Evolutionary conservation across 2,329 filamentous ascomycete genomes (phyloP).

Genomic region (Lachnellula occidentalis): DNA sequence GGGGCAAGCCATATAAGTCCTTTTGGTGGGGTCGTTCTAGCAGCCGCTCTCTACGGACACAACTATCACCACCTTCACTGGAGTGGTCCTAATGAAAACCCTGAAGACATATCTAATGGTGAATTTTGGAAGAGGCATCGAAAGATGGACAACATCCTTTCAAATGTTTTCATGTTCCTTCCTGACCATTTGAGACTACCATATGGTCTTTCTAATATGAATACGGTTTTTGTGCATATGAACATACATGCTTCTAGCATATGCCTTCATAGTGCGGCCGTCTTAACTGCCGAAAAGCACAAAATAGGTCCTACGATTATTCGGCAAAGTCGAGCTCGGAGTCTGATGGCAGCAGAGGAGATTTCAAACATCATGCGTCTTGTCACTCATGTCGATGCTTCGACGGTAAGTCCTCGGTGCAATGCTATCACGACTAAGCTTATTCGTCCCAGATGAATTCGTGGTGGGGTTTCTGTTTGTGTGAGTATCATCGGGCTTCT

Average conservation of each 20-base stretch:
- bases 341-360: slow-evolving; percentile 75
- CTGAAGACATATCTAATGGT: slow-evolving; percentile 68
- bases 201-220: slow-evolving; percentile 59
- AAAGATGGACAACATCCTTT: slow-evolving; percentile 72
- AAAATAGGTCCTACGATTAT: slow-evolving; percentile 59
- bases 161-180: slow-evolving; percentile 72
- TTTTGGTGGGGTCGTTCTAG: slow-evolving; percentile 66
- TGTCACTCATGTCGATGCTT: slow-evolving; percentile 64
- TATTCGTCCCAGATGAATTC: slow-evolving; percentile 58
- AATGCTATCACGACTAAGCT: slow-evolving; percentile 6
- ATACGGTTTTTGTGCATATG: slow-evolving; percentile 79
- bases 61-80: slow-evolving; percentile 79
- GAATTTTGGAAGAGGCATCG: slow-evolving; percentile 84
- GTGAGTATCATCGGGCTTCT: neutral
- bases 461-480: slow-evolving; percentile 76
- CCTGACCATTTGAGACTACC: slow-evolving; percentile 72
- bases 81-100: slow-evolving; percentile 61
- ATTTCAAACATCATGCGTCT: slow-evolving; percentile 79
- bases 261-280: slow-evolving; percentile 81
- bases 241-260: slow-evolving; percentile 84
- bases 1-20: slow-evolving; percentile 59
- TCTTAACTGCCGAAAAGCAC: slow-evolving; percentile 74
- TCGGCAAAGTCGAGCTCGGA: slow-evolving; percentile 65
- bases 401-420: slow-evolving; percentile 48
- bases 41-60: slow-evolving; percentile 73